Percentiles rank a stretch among this genome's conserved stretches.
phyloP scores from a whole-genome alignment of 768 basidiomycete species.

The Russula earlei region DNA sequence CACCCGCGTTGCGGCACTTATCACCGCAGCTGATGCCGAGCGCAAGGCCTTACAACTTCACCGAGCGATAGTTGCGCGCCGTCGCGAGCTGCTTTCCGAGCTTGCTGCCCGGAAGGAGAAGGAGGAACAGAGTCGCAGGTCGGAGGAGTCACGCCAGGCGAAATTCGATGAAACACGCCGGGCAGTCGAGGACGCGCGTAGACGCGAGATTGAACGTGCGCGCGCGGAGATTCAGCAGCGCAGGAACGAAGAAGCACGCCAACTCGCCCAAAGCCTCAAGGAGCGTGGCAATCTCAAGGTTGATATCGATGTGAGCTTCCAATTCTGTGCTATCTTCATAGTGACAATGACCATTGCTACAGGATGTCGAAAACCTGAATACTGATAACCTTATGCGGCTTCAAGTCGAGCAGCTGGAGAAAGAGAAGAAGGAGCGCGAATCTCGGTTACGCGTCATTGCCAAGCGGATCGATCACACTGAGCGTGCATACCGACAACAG shows the following conservation, averaged over 20 bases:
- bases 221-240: conserved; percentile 71
- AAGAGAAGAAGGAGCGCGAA: conserved; percentile 83
- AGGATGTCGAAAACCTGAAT: conserved; percentile 79
- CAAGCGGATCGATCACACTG: conserved; percentile 91
- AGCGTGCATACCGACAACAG: conserved; percentile 90
- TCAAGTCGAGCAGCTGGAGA: conserved; percentile 92
- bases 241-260: conserved; percentile 73
- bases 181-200: conserved; percentile 52
- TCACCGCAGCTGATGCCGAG: conserved; percentile 61
- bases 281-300: conserved; percentile 68
- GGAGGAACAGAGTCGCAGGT: conserved; percentile 73
- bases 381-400: conserved; percentile 80
- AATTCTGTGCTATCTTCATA: not conserved
- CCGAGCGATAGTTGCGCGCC: conserved; percentile 74
- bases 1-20: conserved; percentile 48
- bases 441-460: conserved; percentile 73
- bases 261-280: conserved; percentile 75
- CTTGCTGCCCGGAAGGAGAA: conserved; percentile 78
- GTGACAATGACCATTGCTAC: not conserved
- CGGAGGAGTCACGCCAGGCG: conserved; percentile 55
- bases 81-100: conserved; percentile 78
- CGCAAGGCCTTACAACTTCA: conserved; percentile 68
- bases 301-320: conserved; percentile 52
- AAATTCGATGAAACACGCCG: conserved; percentile 60
- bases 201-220: conserved; percentile 55